Conservation (phyloP, 768 basidiomycete species). For the Psilocybe sp. region DNA sequence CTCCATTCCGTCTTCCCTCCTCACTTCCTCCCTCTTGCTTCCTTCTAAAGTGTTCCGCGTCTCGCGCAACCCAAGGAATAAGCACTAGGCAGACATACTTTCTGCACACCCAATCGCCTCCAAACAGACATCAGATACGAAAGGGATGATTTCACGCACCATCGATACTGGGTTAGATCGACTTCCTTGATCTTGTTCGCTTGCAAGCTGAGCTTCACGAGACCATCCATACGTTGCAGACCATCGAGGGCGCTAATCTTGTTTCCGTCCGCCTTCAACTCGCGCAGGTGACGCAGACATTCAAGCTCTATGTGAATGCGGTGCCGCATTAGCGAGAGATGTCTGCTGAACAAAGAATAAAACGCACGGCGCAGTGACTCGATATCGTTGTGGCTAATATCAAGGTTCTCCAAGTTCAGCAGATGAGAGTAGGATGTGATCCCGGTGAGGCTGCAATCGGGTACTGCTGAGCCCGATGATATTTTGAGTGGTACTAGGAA, state of each 20-base stretch:
- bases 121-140: conserved; percentile 23
- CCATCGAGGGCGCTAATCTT: conserved; percentile 72
- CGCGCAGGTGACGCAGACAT: conserved; percentile 81
- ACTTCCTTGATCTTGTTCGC: conserved; percentile 65
- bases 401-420: conserved; percentile 80
- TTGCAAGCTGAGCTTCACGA: conserved; percentile 81
- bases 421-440: conserved; percentile 89
- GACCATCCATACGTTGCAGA: conserved; percentile 72
- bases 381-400: conserved; percentile 87
- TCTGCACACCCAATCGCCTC: conserved; percentile 32
- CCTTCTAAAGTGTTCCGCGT: conserved; percentile 23
- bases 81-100: too few species aligned
- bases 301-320: conserved; percentile 64
- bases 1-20: too few species aligned
- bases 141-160: conserved; percentile 46
- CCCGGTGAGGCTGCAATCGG: conserved; percentile 62
- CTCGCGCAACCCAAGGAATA: conserved; percentile 3
- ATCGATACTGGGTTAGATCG: conserved; percentile 61
- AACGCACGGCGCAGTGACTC: conserved; percentile 84
- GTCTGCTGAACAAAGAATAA: conserved; percentile 8
- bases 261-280: conserved; percentile 90
- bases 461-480: not conserved
- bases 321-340: too few species aligned
- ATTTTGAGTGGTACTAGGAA: not conserved
- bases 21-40: too few species aligned